phyloP scores from a whole-genome alignment of 805 yeast genomes.

The Scheffersomyces amazonensis region DNA sequence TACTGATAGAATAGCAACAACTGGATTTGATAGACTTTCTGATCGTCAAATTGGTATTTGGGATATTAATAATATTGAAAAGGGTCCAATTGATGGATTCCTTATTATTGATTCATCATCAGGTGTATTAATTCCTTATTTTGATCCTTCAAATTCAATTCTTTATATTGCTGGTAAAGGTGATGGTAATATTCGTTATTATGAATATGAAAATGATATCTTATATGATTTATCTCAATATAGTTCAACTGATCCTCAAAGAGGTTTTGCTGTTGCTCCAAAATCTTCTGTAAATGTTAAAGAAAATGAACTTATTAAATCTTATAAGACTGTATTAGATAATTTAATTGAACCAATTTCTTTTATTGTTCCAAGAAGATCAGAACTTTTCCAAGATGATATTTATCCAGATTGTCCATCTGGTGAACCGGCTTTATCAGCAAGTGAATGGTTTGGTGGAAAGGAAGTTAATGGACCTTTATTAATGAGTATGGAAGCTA shows the following conservation, averaged over 20 bases:
- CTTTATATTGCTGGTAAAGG: conserved; percentile 95
- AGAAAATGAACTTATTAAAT: conserved; percentile 80
- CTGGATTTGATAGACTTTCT: conserved; percentile 89
- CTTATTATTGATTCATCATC: conserved; percentile 84
- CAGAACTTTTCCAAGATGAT: conserved; percentile 90
- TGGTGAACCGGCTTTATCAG: conserved; percentile 69
- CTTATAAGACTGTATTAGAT: conserved; percentile 88
- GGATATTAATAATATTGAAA: conserved; percentile 71
- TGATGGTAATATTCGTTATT: conserved; percentile 95
- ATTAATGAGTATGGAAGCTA: conserved; percentile 67
- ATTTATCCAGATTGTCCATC: conserved; percentile 92
- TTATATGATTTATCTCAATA: conserved; percentile 84
- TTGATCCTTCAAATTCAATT: conserved; percentile 75
- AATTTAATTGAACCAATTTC: conserved; percentile 84
- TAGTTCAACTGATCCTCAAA: conserved; percentile 87
- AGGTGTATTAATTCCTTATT: conserved; percentile 91
- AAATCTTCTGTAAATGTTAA: conserved; percentile 73
- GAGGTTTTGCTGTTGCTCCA: conserved; percentile 92
- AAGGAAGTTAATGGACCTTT: conserved; percentile 81
- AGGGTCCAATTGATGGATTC: conserved; percentile 90
- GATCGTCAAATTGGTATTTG: conserved; percentile 96
- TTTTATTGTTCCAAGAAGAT: conserved; percentile 89
- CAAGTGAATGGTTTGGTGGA: conserved; percentile 79
- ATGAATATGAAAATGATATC: conserved; percentile 82
- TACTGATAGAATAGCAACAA: conserved; percentile 79